Conservation (phyloP, 768 basidiomycete species). For the Lentinula aciculospora region DNA sequence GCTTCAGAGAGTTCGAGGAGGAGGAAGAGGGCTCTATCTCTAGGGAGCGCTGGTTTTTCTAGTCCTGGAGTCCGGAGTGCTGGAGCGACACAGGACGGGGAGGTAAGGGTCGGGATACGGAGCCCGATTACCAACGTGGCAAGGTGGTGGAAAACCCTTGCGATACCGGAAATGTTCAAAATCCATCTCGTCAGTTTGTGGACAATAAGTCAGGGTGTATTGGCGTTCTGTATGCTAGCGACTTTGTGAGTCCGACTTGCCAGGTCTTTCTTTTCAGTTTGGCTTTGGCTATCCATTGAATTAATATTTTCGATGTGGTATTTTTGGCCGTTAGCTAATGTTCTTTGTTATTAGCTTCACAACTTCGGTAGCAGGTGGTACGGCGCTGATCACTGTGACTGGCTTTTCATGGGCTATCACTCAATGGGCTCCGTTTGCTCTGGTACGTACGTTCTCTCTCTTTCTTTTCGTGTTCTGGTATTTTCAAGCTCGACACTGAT, state of each 20-base stretch:
- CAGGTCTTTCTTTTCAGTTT: conserved; percentile 1
- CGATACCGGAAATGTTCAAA: conserved; percentile 39
- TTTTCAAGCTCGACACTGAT: no score
- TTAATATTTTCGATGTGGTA: no score
- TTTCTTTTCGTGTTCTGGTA: not conserved
- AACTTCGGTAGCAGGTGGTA: conserved; percentile 63
- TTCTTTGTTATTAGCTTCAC: conserved; percentile 77
- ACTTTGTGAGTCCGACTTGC: conserved; percentile 62
- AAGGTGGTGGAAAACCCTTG: conserved; percentile 15
- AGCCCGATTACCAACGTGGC: not conserved
- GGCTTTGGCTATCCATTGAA: no score
- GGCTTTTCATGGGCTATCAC: conserved; percentile 93
- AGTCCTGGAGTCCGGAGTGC: no score
- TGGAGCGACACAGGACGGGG: no score
- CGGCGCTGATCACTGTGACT: conserved; percentile 66
- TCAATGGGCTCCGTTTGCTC: conserved; percentile 89
- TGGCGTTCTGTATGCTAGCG: conserved; percentile 72
- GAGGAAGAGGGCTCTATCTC: not conserved
- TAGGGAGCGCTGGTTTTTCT: no score
- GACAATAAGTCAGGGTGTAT: conserved; percentile 71
- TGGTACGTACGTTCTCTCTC: conserved; percentile 43
- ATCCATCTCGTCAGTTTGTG: conserved; percentile 68
- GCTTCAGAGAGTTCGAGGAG: conserved; percentile 13
- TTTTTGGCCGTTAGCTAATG: no score
- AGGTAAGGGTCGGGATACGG: no score